phyloP scores from a whole-genome alignment of 75 land plant species.

The Cupressus sempervirens region DNA sequence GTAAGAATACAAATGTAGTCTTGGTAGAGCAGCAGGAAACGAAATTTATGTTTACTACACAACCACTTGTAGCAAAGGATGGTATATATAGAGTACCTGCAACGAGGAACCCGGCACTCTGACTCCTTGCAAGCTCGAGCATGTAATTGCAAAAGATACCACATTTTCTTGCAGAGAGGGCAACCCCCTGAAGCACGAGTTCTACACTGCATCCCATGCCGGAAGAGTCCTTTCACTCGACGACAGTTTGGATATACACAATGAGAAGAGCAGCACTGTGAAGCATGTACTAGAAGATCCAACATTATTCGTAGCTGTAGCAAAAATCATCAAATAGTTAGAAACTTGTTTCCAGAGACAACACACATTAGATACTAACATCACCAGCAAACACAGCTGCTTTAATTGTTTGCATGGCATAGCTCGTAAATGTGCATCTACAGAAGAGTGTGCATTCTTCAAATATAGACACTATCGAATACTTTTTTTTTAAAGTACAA shows the following conservation, averaged over 20 bases:
- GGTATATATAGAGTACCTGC: constrained; percentile 50
- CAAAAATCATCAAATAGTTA: neutral
- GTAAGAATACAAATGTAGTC: neutral
- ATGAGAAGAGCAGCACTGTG: constrained; percentile 63
- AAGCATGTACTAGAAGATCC: constrained; percentile 67
- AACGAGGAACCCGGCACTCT: constrained; percentile 87
- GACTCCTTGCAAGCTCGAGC: constrained; percentile 92
- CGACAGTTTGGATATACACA: constrained; percentile 88
- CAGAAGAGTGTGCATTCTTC: neutral
- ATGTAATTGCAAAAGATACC: constrained; percentile 91
- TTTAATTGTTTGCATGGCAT: neutral
- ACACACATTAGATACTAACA: neutral
- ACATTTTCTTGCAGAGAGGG: constrained; percentile 78
- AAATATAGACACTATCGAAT: neutral
- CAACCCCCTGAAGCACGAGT: constrained; percentile 89
- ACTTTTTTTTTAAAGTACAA: neutral
- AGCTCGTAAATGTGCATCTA: neutral
- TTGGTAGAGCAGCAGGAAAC: neutral
- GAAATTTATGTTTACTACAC: neutral
- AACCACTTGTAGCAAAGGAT: neutral
- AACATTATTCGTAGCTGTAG: neutral
- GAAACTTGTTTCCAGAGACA: neutral
- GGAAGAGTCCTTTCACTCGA: constrained; percentile 86
- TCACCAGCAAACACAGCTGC: neutral
- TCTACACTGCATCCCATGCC: constrained; percentile 78